Evolutionary conservation across 176 grass and related monocot genomes (phyloP), one percentile per base, ranked within the genome.

Genomic region (Oropetium thomaeum): DNA sequence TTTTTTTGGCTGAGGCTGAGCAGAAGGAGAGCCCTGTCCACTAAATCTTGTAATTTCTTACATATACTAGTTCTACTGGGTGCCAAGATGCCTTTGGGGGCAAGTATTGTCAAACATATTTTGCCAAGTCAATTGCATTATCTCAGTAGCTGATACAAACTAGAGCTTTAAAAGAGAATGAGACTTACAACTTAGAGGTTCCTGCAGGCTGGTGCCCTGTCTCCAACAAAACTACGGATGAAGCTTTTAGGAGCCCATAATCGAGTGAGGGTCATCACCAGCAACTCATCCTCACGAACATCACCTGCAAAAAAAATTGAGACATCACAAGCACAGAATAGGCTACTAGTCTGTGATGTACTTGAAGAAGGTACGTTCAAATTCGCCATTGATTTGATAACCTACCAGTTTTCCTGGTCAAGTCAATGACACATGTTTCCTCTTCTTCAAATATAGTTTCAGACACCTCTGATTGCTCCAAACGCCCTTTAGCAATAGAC

Each of bases 161-260:
- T 42, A 19, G 1, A 30, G 11, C 61, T 85, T 52, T 45, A 31
- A 42, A 52, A 15, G 34, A 37, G 51, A 32, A 65, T 45, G 28
- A n/a, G 28, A n/a, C 52, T 78, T 33, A 58, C 48, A 82, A 31
- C 37, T 69, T 69, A 34, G 73, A 10, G 60, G 30, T 78, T 71
- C 77, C 55, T 82, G 53, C 34, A 98, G 96, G 79, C 81, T 6
- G 91, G 96, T 62, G 87, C 90, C 8, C 91, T 92, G 73, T 98
- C 96, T 66, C 96, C 96, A 1, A 98, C 84, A 75, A 98, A 95
- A 73, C 62, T 95, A 66, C 88, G 96, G 52, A 92, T 98, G 91
- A 98, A 92, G 78, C 87, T 98, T 41, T 40, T 95, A 15, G 88
- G 79, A 38, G 65, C 89, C 28, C 84, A 88, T 40, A 92, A 92